Base-by-base conservation (phyloP, 768 basidiomycete genomes). In the Zangia roseola region DNA sequence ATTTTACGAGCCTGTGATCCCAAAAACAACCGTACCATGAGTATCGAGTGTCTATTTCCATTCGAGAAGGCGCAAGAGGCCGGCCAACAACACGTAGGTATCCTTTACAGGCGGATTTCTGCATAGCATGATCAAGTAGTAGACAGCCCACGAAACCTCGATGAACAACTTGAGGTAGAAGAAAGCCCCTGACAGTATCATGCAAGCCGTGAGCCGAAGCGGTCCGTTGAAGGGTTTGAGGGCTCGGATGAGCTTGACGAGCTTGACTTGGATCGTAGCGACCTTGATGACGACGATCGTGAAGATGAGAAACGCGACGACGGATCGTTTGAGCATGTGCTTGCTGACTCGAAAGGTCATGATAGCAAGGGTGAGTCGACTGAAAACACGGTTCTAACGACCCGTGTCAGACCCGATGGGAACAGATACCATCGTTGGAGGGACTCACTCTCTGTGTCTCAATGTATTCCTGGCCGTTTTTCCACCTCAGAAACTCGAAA, bases 201-300 rank as follows among this genome's bases (percentile, higher is more conserved):
- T 51, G 20, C 57, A 65, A 2, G 55, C 57, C 2, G 57, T 57
- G 43, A 65, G 52, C 26, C 57, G 54, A 33, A 67, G 41, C 0
- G 64, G 64, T 2, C 64, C 54, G 16, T 60, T 55, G n/a, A 64
- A 53, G 12, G 57, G 62, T 30, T 48, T 53, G 5, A 66, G 64
- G 1, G 64, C 52, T 10, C 64, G 63, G 14, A 53, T 57, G 1
- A 61, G 56, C 21, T 59, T 66, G 52, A 66, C 53, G 25, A 65
- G 64, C 31, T 61, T 66, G 50, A 66, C 53, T 6, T 66, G 63
- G 44, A 65, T 47, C 42, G 59, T 50, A 17, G 67, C 49, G 35
- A 67, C 10, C 48, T 67, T 67, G 59, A 65, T 47, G 52, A 57
- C 53, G 51, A 65, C 51, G 59, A 65, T 62, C 42, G 64, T 46